Evolutionary conservation across 2,329 filamentous ascomycete species (phyloP).

Genomic region (Xylaria sp.): DNA sequence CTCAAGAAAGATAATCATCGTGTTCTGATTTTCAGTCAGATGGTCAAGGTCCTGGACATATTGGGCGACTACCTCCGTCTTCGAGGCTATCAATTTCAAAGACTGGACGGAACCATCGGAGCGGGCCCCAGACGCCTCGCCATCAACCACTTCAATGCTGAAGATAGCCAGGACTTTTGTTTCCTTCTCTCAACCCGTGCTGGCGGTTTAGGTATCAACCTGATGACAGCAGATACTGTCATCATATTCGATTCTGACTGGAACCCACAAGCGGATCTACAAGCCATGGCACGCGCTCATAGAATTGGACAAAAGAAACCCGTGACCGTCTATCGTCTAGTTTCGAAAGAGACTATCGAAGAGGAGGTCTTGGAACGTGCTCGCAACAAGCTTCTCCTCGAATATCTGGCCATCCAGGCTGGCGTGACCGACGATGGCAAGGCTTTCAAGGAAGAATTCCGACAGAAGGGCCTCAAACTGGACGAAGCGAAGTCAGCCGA

Average conservation of each 20-base stretch:
- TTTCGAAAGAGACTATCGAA: slow-evolving; percentile 97
- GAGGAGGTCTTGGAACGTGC: slow-evolving; percentile 95
- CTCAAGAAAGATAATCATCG: slow-evolving; percentile 90
- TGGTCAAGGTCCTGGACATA: slow-evolving; percentile 98
- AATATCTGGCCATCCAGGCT: slow-evolving; percentile 94
- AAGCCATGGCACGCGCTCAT: slow-evolving; percentile 97
- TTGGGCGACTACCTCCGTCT: slow-evolving; percentile 89
- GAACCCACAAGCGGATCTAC: slow-evolving; percentile 97
- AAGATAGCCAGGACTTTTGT: slow-evolving; percentile 90
- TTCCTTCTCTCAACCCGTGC: slow-evolving; percentile 93
- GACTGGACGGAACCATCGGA: slow-evolving; percentile 90
- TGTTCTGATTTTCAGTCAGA: slow-evolving; percentile 97
- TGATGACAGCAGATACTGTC: slow-evolving; percentile 98
- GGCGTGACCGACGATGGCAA: slow-evolving; percentile 95
- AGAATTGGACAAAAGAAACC: slow-evolving; percentile 95
- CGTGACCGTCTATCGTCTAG: slow-evolving; percentile 91
- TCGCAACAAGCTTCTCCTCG: slow-evolving; percentile 93
- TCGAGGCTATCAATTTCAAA: slow-evolving; percentile 91
- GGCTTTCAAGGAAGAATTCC: slow-evolving; percentile 66
- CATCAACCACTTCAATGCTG: slow-evolving; percentile 98
- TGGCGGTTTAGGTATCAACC: slow-evolving; percentile 94
- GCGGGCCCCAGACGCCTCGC: slow-evolving; percentile 83
- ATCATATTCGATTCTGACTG: slow-evolving; percentile 98
- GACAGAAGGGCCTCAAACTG: slow-evolving; percentile 67
- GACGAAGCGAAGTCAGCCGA: slow-evolving; percentile 86